Evolutionary conservation across 768 basidiomycete species (phyloP), one percentile per base, ranked within the genome.

Genomic region (Pisolithus albus): DNA sequence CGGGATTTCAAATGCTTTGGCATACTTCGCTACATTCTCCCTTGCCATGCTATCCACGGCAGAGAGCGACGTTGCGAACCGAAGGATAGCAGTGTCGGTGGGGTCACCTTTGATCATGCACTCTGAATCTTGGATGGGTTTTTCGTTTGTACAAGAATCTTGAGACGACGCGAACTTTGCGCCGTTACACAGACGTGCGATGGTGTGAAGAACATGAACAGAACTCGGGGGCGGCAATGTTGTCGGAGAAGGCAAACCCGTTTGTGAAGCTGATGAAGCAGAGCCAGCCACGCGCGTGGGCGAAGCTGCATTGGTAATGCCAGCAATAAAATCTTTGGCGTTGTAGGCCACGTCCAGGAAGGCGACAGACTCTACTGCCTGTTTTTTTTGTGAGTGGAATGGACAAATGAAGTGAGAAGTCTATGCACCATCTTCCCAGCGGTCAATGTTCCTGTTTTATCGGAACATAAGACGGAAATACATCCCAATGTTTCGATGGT

Each of bases 181-280:
- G 2, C 75, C 76, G 49, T 82, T 83, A 64, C 82, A 84, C 10
- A 84, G 69, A n/a, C 76, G 72, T 36, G 76, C 67, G 26, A 80
- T 61, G 38, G 70, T 65, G 47, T 70, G 72, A 4, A 75, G 46
- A 30, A 55, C 57, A 21, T 56, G 60, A 43, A 74, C 49, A 8
- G 56, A 62, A 15, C 62, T 60, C 13, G 61, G 61, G 7, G 49
- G n/a, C 15, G 13, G 13, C 5, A 11, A 34, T 13, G 26, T 16
- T 5, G 30, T 41, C 38, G 51, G 48, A 8, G 53, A 50, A 11
- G 63, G 49, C 16, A 43, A 37, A 11, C 34, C 11, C 4, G 34
- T 34, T 11, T 34, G 47, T 49, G 42, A 58, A 53, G 7, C 68
- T 47, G 26, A 45, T 45, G 15, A 10, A 13, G 34, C 11, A 13